Base-by-base conservation (phyloP, 352 stramenopile species). In the Globisporangium radiosum region DNA sequence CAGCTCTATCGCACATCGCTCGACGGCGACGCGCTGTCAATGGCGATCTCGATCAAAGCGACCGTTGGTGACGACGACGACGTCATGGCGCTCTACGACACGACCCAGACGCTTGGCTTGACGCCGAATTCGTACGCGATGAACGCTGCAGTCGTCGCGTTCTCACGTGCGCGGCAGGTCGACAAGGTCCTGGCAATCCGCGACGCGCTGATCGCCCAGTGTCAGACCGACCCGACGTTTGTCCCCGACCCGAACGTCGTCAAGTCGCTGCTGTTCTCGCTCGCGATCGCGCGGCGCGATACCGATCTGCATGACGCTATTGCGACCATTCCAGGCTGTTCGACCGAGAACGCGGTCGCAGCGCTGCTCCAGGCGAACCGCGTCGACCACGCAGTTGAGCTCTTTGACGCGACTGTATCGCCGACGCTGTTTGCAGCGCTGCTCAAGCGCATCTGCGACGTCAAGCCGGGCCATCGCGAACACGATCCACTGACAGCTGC, bases 11-110 rank as follows among this genome's bases (percentile, higher is more conserved):
- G 65, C 13, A 71, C 75, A 37, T 52, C 55, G 7, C 49, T 91
- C 19, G 81, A 91, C 56, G 73, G 76, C 37, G 82, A 88, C 1
- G 82, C 82, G 48, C 65, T 92, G 39, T 92, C 80, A 8, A 71
- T 92, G 61, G 82, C 84, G 19, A 91, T 91, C 57, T 92, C 82
- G 17, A 86, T 90, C 54, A 88, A 87, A 57, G 82, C 85, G 2
- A 81, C 71, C 0, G 64, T 75, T 0, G 73, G 81, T 3, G 82
- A 92, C 62, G 71, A 94, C 60, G 79, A 89, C 51, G 80, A 92
- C 52, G 79, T 94, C 11, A 68, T 87, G 45, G 79, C 80, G 36
- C 61, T 94, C 11, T 92, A 85, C 61, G 74, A 91, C 57, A 84
- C 72, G 14, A 91, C 87, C 82, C 73, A 83, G 40, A 65, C 71